Percentiles rank a stretch among this genome's conserved stretches.
Evolutionary conservation across 2,329 filamentous ascomycete genomes (phyloP).

Genomic region (Neocucurbitaria cava): DNA sequence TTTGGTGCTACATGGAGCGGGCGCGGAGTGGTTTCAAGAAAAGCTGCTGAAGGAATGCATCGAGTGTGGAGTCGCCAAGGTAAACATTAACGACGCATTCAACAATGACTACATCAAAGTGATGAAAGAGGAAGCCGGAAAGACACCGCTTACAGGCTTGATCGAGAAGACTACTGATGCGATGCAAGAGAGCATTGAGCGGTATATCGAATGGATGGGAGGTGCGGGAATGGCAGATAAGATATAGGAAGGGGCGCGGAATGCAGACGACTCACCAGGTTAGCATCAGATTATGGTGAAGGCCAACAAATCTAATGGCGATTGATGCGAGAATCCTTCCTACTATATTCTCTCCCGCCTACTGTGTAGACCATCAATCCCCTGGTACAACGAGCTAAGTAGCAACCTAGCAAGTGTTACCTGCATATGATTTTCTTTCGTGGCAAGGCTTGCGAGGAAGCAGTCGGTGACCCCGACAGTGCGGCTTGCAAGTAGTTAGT

Average conservation of each 20-base stretch:
- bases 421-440: neutral
- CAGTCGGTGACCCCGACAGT: neutral
- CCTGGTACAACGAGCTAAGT: too few relatives aligned
- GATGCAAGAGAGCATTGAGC: conserved; percentile 64
- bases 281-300: too few relatives aligned
- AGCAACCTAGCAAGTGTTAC: too few relatives aligned
- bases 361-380: too few relatives aligned
- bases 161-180: conserved; percentile 62
- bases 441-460: neutral
- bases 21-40: conserved; percentile 58
- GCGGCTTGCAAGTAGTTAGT: neutral
- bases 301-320: too few relatives aligned
- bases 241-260: conserved; percentile 11
- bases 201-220: conserved; percentile 61
- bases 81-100: conserved; percentile 67
- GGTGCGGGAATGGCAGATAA: conserved; percentile 44
- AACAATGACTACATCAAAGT: conserved; percentile 59
- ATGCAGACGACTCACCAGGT: neutral
- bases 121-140: conserved; percentile 58
- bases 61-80: conserved; percentile 61
- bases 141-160: conserved; percentile 60
- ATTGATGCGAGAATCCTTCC: too few relatives aligned
- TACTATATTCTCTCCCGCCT: too few relatives aligned
- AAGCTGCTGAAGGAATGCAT: conserved; percentile 64
- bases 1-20: conserved; percentile 65